phyloP scores from a whole-genome alignment of 164 flowering plant genomes.

The Magnolia changhungtana region DNA sequence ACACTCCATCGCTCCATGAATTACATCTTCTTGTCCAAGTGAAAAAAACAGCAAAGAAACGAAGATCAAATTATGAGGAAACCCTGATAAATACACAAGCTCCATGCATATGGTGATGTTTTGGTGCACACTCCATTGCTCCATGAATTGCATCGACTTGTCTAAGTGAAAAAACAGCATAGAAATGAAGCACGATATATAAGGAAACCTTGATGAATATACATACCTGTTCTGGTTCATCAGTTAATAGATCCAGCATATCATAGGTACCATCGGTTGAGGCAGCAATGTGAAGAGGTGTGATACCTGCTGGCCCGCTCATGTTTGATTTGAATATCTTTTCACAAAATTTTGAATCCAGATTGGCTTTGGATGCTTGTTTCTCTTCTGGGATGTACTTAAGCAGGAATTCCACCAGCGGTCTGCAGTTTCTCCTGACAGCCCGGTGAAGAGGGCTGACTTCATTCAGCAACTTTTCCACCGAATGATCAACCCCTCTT shows the following conservation, averaged over 20 bases:
- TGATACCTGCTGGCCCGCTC: slow-evolving; percentile 63
- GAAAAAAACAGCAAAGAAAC: too few species aligned
- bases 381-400: slow-evolving; percentile 36
- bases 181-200: too few species aligned
- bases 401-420: slow-evolving; percentile 63
- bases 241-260: slow-evolving; percentile 65
- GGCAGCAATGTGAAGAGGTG: slow-evolving; percentile 88
- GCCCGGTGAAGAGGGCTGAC: slow-evolving; percentile 71
- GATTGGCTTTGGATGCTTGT: slow-evolving; percentile 20
- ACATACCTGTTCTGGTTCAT: slow-evolving; percentile 76
- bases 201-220: too few species aligned
- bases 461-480: slow-evolving; percentile 43
- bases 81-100: too few species aligned
- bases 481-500: slow-evolving; percentile 40
- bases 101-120: too few species aligned
- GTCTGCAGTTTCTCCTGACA: slow-evolving; percentile 56
- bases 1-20: too few species aligned
- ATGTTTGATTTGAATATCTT: slow-evolving; percentile 58
- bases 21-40: too few species aligned
- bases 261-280: slow-evolving; percentile 43
- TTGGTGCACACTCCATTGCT: too few species aligned
- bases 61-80: too few species aligned
- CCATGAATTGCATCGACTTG: too few species aligned
- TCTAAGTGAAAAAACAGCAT: too few species aligned
- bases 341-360: background rate